These are phyloP conservation scores for Leccinum discolor DNA, from an alignment of 1,284 basidiomycete species.

Conservation along the genomic window DNA sequence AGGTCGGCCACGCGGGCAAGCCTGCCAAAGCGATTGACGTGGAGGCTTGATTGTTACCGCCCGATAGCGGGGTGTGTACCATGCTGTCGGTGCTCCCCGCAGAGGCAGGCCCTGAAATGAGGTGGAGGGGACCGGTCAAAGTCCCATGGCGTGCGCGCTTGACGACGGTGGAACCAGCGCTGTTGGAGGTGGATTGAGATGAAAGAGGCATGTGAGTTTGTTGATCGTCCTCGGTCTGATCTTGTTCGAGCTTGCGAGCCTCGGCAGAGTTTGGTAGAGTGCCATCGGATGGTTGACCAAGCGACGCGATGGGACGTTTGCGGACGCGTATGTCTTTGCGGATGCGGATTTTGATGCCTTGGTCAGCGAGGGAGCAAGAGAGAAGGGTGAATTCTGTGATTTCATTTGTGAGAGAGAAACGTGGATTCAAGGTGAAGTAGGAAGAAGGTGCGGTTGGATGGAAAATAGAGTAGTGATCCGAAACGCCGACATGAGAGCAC, in stretches of 20 bases:
- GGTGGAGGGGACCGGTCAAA: no score
- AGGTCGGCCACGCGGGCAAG: no score
- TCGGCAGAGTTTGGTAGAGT: constrained; percentile 25
- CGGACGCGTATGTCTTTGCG: constrained; percentile 85
- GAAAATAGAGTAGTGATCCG: constrained; percentile 25
- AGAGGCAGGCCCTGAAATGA: no score
- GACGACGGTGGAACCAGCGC: no score
- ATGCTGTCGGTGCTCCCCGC: constrained; percentile 13
- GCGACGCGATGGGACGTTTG: constrained; percentile 56
- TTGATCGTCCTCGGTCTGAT: no score
- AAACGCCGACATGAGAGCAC: constrained; percentile 8
- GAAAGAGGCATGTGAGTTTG: no score
- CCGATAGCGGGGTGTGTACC: constrained; percentile 14
- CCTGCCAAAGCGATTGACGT: no score
- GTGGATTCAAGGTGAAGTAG: constrained; percentile 3
- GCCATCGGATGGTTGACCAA: constrained; percentile 39
- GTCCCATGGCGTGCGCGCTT: no score
- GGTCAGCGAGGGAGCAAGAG: constrained; percentile 86
- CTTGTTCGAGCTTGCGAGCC: constrained; percentile 12
- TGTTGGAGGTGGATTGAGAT: no score
- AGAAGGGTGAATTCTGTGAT: constrained; percentile 80
- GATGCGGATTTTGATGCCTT: constrained; percentile 92
- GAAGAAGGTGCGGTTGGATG: constrained; percentile 9
- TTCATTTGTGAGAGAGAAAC: not conserved
- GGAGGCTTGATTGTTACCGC: no score